Evolutionary conservation across 1,139 yeast genomes (phyloP).

Genomic region (Diutina rugosa): DNA sequence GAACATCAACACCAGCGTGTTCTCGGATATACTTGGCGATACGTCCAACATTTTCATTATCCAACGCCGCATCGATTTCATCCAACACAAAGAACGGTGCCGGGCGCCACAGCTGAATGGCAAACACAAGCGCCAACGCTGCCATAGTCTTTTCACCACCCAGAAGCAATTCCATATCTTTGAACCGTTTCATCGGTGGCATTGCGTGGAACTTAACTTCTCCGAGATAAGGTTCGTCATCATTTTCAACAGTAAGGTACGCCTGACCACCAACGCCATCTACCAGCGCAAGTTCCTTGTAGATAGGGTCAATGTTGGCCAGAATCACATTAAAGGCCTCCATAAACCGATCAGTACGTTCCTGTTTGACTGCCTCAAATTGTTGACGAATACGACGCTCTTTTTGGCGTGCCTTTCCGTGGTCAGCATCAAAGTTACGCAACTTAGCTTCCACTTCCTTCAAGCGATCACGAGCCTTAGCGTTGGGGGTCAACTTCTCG

Average conservation of each 20-base stretch:
- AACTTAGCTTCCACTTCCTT: conserved; percentile 55
- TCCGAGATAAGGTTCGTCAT: conserved; percentile 73
- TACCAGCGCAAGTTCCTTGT: conserved; percentile 73
- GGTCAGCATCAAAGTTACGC: conserved; percentile 51
- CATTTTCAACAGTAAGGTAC: conserved; percentile 73
- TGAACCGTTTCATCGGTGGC: conserved; percentile 91
- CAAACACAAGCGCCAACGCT: conserved; percentile 82
- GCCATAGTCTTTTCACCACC: conserved; percentile 98
- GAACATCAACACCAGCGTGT: conserved; percentile 71
- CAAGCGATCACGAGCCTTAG: conserved; percentile 68
- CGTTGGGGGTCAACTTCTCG: conserved; percentile 61
- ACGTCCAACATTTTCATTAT: conserved; percentile 72
- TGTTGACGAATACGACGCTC: conserved; percentile 45
- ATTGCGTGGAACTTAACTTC: conserved; percentile 89
- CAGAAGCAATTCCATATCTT: conserved; percentile 85
- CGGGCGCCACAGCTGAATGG: conserved; percentile 84
- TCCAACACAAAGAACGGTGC: conserved; percentile 94
- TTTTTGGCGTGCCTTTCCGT: conserved; percentile 43
- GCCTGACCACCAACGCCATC: conserved; percentile 90
- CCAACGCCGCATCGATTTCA: conserved; percentile 96
- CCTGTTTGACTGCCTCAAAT: conserved; percentile 47
- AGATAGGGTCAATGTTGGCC: conserved; percentile 60
- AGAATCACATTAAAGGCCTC: conserved; percentile 70
- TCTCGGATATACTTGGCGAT: conserved; percentile 74
- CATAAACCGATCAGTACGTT: conserved; percentile 51